A percentile compares a stretch with the other conserved stretches of the same genome.
Conservation (phyloP, 73 alveolate species). For the Paramecium octaurelia region DNA sequence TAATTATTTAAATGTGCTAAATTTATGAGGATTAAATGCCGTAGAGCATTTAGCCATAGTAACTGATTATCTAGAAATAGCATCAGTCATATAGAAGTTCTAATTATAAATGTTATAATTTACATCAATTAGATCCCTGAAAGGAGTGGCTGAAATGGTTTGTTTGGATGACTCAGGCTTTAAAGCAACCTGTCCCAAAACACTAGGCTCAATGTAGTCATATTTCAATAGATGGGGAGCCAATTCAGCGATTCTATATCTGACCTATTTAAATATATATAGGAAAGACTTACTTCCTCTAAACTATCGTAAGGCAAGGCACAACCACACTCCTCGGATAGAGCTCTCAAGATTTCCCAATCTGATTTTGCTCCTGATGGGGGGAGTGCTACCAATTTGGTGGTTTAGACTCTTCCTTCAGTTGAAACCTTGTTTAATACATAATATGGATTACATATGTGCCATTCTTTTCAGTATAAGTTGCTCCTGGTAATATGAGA, state of each 20-base stretch:
- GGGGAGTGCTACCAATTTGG: slow-evolving; percentile 71
- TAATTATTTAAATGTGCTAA: slow-evolving; percentile 56
- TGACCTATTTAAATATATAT: slow-evolving; percentile 6
- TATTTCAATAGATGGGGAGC: slow-evolving; percentile 90
- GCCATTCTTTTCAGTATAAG: slow-evolving; percentile 84
- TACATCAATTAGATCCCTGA: slow-evolving; percentile 70
- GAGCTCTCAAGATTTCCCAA: slow-evolving; percentile 91
- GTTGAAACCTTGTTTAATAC: slow-evolving; percentile 62
- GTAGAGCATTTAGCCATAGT: slow-evolving; percentile 92
- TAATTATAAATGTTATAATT: not conserved
- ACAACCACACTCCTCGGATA: slow-evolving; percentile 78
- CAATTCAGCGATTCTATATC: slow-evolving; percentile 84
- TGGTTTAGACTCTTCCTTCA: slow-evolving; percentile 86
- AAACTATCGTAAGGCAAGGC: slow-evolving; percentile 84
- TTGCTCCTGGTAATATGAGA: slow-evolving; percentile 85
- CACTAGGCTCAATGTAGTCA: slow-evolving; percentile 79
- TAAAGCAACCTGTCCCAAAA: slow-evolving; percentile 70
- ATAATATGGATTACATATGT: slow-evolving; percentile 53
- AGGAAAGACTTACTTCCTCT: slow-evolving; percentile 63
- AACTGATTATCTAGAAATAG: slow-evolving; percentile 76
- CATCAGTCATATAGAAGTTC: slow-evolving; percentile 91
- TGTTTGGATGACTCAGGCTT: slow-evolving; percentile 18
- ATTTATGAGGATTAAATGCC: slow-evolving; percentile 65
- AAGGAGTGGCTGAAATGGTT: slow-evolving; percentile 62
- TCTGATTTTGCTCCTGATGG: slow-evolving; percentile 89